Base-by-base conservation (phyloP, 2,329 filamentous ascomycete genomes). In the Trichoderma semiorbis region DNA sequence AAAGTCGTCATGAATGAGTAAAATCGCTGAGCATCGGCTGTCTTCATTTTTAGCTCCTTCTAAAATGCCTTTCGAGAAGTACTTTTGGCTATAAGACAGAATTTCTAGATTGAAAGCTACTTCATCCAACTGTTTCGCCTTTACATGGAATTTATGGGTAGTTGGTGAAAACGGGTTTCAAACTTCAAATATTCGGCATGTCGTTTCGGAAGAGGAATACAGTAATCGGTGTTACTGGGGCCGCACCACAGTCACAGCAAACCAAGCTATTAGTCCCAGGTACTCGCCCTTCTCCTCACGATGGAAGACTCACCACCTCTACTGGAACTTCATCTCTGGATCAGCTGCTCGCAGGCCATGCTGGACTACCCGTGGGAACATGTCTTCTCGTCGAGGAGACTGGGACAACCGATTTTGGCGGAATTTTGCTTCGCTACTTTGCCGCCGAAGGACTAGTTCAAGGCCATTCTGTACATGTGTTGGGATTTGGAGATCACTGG, bases 371-470 rank as follows among this genome's bases (percentile, higher is more conserved):
- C 0, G 85, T 98, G 7, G 96, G 96, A 0, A 93, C 89, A 21
- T 93, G 91, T 0, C 79, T 98, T 1, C 83, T 99, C 6, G 84
- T 98, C 36, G 93, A 95, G 78, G 96, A 99, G 78, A 92, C 90
- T 71, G 95, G 95, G 0, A 97, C 95, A 1, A 99, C 96, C 0
- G 96, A 99, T 80, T 99, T 97, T 83, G 91, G 93, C 0, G 93
- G 95, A 2, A 89, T 93, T 30, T 83, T 98, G 72, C 82, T 98
- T 58, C 89, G 93, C 70, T 98, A 96, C 80, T 99, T 94, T 82
- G 95, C 94, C 1, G 95, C 95, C 0, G 95, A 99, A 82, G 96
- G 96, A 2, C 88, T 98, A 5, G 89, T 97, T 7, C 96, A 99
- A 78, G 94, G 93, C 1, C 96, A 99, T 78, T 88, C 91, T 71